phyloP scores from a whole-genome alignment of 352 stramenopile species.

The Phytophthora gonapodyides region DNA sequence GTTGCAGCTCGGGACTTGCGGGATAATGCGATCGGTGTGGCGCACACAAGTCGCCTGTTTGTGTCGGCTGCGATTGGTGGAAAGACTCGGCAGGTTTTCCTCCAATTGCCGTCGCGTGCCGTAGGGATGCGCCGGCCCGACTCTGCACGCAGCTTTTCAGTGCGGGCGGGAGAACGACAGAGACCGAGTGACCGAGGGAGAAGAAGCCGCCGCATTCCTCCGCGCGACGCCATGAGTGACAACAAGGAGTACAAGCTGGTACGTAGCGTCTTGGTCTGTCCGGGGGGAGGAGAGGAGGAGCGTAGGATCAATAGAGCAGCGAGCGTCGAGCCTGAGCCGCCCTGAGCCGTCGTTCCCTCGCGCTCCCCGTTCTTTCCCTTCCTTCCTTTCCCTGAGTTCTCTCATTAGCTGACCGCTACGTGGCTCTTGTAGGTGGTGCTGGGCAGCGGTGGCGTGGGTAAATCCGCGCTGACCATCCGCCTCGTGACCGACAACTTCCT shows the following conservation, averaged over 20 bases:
- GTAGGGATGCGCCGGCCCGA: conserved; percentile 15
- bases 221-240: conserved; percentile 47
- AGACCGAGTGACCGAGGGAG: conserved; percentile 21
- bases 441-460: conserved; percentile 90
- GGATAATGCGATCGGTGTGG: conserved; percentile 9
- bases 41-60: conserved; percentile 15
- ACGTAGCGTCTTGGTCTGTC: conserved; percentile 2
- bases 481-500: conserved; percentile 93
- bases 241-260: conserved; percentile 89
- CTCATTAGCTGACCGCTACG: neutral
- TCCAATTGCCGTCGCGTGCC: conserved; percentile 18
- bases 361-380: conserved; percentile 2
- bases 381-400: conserved; percentile 22
- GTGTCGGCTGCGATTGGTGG: conserved; percentile 35
- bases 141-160: conserved; percentile 39
- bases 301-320: too few species aligned
- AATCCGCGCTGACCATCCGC: conserved; percentile 92
- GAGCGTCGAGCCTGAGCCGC: too few species aligned
- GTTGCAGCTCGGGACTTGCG: neutral
- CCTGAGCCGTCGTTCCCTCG: neutral
- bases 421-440: conserved; percentile 71
- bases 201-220: conserved; percentile 34
- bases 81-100: conserved; percentile 28
- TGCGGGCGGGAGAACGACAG: conserved; percentile 34
- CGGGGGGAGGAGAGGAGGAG: neutral